A percentile compares a stretch with the other conserved stretches of the same genome.
Evolutionary conservation across 2,329 filamentous ascomycete genomes (phyloP).

Genomic region (Venturia nashicola): DNA sequence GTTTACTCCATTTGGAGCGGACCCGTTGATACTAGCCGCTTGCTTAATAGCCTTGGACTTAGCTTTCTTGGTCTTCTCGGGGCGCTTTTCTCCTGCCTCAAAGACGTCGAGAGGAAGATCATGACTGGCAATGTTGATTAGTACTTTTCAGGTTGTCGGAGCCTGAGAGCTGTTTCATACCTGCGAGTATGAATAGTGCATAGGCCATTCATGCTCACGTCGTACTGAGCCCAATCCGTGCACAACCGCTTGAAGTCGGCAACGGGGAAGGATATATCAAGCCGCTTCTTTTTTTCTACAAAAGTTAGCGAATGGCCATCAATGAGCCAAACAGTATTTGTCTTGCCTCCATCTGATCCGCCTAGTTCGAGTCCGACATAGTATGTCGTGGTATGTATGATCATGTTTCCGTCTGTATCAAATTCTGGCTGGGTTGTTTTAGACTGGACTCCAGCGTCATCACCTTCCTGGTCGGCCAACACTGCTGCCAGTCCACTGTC

Average conservation of each 20-base stretch:
- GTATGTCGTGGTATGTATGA: conserved; percentile 78
- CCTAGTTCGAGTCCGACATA: conserved; percentile 79
- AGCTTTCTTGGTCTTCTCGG: conserved; percentile 29
- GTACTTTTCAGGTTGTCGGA: not conserved
- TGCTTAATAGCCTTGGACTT: conserved; percentile 17
- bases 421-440: not conserved
- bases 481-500: not conserved
- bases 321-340: not conserved
- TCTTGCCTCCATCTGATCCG: conserved; percentile 45
- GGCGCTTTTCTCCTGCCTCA: conserved; percentile 53
- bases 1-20: not conserved
- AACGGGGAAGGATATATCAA: conserved; percentile 72
- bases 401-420: conserved; percentile 18
- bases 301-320: conserved; percentile 12
- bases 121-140: conserved; percentile 43
- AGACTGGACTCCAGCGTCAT: conserved; percentile 35
- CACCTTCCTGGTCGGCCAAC: conserved; percentile 24
- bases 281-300: conserved; percentile 40
- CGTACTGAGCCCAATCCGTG: conserved; percentile 61
- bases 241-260: conserved; percentile 79
- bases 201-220: conserved; percentile 63
- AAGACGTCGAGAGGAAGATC: conserved; percentile 88
- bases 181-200: conserved; percentile 75
- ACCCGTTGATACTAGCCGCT: not conserved
- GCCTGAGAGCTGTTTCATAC: conserved; percentile 39